phyloP scores from a whole-genome alignment of 805 yeast genomes.

The Ogataea paradorogensis region DNA sequence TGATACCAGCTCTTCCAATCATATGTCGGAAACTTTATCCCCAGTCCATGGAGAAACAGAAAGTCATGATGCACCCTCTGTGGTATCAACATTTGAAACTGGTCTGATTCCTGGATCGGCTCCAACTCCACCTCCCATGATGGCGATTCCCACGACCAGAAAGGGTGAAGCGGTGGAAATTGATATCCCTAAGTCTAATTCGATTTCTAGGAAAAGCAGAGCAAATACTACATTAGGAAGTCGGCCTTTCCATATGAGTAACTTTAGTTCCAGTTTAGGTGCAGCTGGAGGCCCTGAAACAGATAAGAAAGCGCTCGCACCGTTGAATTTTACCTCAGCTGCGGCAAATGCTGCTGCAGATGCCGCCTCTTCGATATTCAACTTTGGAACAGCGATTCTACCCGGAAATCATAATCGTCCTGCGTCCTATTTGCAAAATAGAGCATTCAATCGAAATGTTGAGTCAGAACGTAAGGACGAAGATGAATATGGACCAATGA shows the following conservation, averaged over 20 bases:
- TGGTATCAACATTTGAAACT: conserved; percentile 10
- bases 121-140: conserved; percentile 60
- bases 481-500: conserved; percentile 9
- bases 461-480: conserved; percentile 7
- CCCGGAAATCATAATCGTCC: conserved; percentile 8
- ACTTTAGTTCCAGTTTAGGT: conserved; percentile 1
- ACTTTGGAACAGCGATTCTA: conserved; percentile 24
- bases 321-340: conserved; percentile 26
- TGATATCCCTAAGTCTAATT: conserved; percentile 37
- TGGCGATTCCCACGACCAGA: conserved; percentile 81
- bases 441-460: neutral
- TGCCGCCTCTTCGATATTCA: conserved; percentile 31
- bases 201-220: conserved; percentile 27
- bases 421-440: conserved; percentile 1
- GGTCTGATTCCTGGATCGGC: conserved; percentile 28
- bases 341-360: conserved; percentile 30
- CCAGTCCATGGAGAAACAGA: conserved; percentile 18
- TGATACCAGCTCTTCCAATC: conserved; percentile 29
- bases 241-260: conserved; percentile 15
- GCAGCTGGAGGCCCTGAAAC: conserved; percentile 2
- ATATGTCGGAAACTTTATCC: conserved; percentile 15
- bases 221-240: conserved; percentile 17
- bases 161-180: conserved; percentile 79
- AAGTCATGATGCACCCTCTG: conserved; percentile 8
- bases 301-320: conserved; percentile 15